phyloP scores from a whole-genome alignment of 2,329 filamentous ascomycete genomes.

The Trichothecium roseum region DNA sequence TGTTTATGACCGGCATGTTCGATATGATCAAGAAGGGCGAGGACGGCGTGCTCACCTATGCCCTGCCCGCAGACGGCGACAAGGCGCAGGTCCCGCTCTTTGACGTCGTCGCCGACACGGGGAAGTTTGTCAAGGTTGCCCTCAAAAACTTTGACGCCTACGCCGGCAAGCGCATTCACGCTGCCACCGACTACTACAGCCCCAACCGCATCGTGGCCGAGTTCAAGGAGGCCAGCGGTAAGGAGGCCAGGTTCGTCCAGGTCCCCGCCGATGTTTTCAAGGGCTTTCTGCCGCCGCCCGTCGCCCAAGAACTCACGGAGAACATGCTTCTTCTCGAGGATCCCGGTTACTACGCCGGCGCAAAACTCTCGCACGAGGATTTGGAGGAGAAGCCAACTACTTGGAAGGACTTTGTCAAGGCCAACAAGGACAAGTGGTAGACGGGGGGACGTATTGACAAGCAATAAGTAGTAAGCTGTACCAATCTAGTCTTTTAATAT shows the following conservation, averaged over 20 bases:
- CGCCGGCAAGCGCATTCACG: slow-evolving; percentile 22
- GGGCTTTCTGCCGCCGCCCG: slow-evolving; percentile 16
- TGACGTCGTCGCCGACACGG: slow-evolving; percentile 25
- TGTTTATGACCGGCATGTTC: slow-evolving; percentile 42
- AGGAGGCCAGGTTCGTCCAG: slow-evolving; percentile 17
- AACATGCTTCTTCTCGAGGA: slow-evolving; percentile 30
- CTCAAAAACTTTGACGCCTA: slow-evolving; percentile 16
- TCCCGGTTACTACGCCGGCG: slow-evolving; percentile 29
- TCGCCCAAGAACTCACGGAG: slow-evolving; percentile 27
- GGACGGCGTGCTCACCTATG: slow-evolving; percentile 16
- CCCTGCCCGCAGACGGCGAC: slow-evolving; percentile 17
- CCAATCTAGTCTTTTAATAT: too few species aligned
- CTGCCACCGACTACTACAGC: slow-evolving; percentile 24
- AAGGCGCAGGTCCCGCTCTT: slow-evolving; percentile 26
- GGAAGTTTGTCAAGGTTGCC: slow-evolving; percentile 23
- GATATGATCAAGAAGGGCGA: slow-evolving; percentile 16
- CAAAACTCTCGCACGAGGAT: slow-evolving; percentile 19
- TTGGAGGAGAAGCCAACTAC: slow-evolving; percentile 22
- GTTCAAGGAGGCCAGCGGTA: slow-evolving; percentile 23
- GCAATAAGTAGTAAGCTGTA: too few species aligned
- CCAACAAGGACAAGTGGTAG: slow-evolving; percentile 18
- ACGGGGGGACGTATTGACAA: background rate
- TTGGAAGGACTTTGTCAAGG: slow-evolving; percentile 25
- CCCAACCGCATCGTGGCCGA: slow-evolving; percentile 19
- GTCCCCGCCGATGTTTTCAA: slow-evolving; percentile 23